Conservation (phyloP, 202 grass and related monocot species). For the Miscanthus sacchariflorus region DNA sequence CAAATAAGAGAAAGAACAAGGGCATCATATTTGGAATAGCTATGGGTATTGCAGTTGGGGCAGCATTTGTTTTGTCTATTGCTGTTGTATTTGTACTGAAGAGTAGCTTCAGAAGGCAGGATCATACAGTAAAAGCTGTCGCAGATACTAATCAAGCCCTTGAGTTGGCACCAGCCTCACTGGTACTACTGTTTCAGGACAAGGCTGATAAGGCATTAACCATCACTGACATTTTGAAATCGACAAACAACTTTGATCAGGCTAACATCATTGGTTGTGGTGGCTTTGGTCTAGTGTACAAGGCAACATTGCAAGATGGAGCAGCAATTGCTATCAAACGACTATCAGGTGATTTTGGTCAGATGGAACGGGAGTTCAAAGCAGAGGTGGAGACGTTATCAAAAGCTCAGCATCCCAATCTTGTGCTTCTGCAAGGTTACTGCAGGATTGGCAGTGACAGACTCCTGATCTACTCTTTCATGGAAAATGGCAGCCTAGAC, state of each 20-base stretch:
- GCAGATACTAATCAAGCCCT: slow-evolving; percentile 59
- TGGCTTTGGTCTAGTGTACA: slow-evolving; percentile 96
- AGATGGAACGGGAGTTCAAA: slow-evolving; percentile 98
- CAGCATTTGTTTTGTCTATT: slow-evolving; percentile 63
- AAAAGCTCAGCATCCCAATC: slow-evolving; percentile 88
- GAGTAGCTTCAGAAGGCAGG: slow-evolving; percentile 53
- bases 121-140: slow-evolving; percentile 61
- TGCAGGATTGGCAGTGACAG: slow-evolving; percentile 85
- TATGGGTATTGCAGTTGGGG: slow-evolving; percentile 68
- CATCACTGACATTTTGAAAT: slow-evolving; percentile 88
- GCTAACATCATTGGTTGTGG: slow-evolving; percentile 97
- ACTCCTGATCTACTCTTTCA: slow-evolving; percentile 93
- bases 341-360: slow-evolving; percentile 88
- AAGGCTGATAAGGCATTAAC: slow-evolving; percentile 74
- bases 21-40: slow-evolving; percentile 70
- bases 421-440: slow-evolving; percentile 98
- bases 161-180: slow-evolving; percentile 65
- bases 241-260: slow-evolving; percentile 94
- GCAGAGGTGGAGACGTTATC: slow-evolving; percentile 96
- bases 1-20: slow-evolving; percentile 60
- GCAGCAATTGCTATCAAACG: slow-evolving; percentile 82
- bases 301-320: slow-evolving; percentile 78
- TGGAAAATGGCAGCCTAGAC: slow-evolving; percentile 97
- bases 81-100: slow-evolving; percentile 63
- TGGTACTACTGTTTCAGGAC: slow-evolving; percentile 91